Evolutionary conservation across 495 filamentous ascomycete species (phyloP), one percentile per base, ranked within the genome.

Genomic region (Aspergillus baeticus): DNA sequence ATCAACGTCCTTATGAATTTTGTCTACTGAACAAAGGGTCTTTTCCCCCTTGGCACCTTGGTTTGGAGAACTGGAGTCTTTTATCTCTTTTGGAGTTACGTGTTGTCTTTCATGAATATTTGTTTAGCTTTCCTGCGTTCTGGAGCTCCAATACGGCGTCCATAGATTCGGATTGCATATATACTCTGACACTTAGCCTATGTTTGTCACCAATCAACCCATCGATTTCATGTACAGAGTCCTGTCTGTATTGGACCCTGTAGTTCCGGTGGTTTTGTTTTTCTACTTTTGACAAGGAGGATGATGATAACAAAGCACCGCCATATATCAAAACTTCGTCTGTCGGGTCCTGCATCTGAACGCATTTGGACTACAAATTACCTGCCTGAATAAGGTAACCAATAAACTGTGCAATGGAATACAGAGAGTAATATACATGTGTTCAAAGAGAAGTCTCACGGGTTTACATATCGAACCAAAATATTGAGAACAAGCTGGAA

Each of bases 341-440:
- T n/a, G n/a, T n/a, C n/a, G n/a, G n/a, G n/a, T n/a, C n/a, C n/a
- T n/a, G n/a, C n/a, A n/a, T n/a, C n/a, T n/a, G n/a, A n/a, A n/a
- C n/a, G n/a, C n/a, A n/a, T n/a, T n/a, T n/a, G 26, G 26, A 29
- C 36, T 11, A 38, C 15, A 4, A 38, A 3, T 38, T 14, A 38
- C 5, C 14, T 14, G 14, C 5, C 3, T 14, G 15, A 13, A 38
- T 38, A 11, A 38, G 5, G 15, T 13, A 49, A 55, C 37, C 26
- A 34, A 49, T 44, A 46, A 39, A 54, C 21, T 38, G 55, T 53
- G 44, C 51, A 56, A 61, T 52, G 23, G 7, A 36, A 64, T 4
- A 18, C 46, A 50, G 36, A 57, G 34, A 49, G 58, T 64, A 64
- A 57, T 64, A 57, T 64, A 64, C 62, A 64, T 51, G 41, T 52